A percentile compares a stretch with the other conserved stretches of the same genome.
Evolutionary conservation across 352 stramenopile species (phyloP).

Genomic region (Phytophthora cactorum): DNA sequence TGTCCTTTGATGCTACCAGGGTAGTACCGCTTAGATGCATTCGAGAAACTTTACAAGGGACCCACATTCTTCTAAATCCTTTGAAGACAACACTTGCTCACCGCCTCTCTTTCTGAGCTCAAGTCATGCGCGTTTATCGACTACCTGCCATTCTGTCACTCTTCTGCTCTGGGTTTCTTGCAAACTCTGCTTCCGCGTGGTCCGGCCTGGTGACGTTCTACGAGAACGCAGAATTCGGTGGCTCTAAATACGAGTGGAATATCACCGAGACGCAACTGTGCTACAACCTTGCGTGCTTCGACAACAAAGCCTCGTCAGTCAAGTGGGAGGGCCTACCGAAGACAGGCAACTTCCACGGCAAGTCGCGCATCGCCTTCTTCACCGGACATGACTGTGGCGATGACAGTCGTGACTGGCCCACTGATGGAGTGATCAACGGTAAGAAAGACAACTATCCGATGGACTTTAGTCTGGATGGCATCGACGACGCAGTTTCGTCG

Average conservation of each 20-base stretch:
- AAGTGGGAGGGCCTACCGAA: constrained; percentile 27
- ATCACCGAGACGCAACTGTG: constrained; percentile 23
- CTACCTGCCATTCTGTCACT: background rate
- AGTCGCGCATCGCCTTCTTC: constrained; percentile 37
- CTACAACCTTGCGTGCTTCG: constrained; percentile 35
- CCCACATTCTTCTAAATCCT: constrained; percentile 1
- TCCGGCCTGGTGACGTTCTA: constrained; percentile 31
- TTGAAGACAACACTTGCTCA: background rate
- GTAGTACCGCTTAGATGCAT: background rate
- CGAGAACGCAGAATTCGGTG: constrained; percentile 14
- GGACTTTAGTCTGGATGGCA: constrained; percentile 25
- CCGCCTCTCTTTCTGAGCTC: background rate
- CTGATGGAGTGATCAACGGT: constrained; percentile 18
- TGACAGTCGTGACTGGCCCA: constrained; percentile 15
- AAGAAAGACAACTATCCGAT: constrained; percentile 30
- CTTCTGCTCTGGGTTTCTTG: constrained; percentile 5
- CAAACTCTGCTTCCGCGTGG: constrained; percentile 18
- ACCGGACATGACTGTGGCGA: constrained; percentile 19
- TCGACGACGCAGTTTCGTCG: constrained; percentile 31
- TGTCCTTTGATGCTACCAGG: background rate
- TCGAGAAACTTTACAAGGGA: background rate
- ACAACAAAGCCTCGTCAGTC: constrained; percentile 34
- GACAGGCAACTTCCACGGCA: constrained; percentile 10
- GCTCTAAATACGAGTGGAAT: constrained; percentile 17
- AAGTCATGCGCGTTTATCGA: background rate